Conservation (phyloP, 2,329 filamentous ascomycete species). For the Exophiala sp. region DNA sequence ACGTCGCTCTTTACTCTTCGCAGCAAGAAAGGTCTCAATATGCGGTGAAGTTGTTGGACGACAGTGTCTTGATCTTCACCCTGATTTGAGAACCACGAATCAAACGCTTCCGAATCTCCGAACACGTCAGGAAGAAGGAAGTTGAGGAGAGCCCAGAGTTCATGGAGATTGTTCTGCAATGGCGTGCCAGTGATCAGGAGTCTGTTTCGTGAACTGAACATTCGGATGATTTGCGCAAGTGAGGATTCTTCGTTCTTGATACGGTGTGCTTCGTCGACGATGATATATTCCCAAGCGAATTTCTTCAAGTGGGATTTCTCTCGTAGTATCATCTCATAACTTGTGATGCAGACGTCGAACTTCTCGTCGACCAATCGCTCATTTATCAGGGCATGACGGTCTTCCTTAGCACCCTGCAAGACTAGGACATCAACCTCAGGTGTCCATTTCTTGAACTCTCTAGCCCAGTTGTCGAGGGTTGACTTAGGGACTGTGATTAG, state of each 20-base stretch:
- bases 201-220: slow-evolving; percentile 93
- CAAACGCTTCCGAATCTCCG: slow-evolving; percentile 92
- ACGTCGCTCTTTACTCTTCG: slow-evolving; percentile 97
- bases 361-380: slow-evolving; percentile 89
- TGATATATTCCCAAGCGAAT: slow-evolving; percentile 99
- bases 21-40: slow-evolving; percentile 87
- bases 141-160: slow-evolving; percentile 95
- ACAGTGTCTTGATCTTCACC: slow-evolving; percentile 90
- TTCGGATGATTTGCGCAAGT: slow-evolving; percentile 88
- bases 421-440: slow-evolving; percentile 93
- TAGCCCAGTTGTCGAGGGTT: slow-evolving; percentile 96
- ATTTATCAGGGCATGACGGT: slow-evolving; percentile 81
- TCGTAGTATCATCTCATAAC: slow-evolving; percentile 96
- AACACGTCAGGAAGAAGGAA: slow-evolving; percentile 98
- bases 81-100: slow-evolving; percentile 95
- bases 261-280: slow-evolving; percentile 95
- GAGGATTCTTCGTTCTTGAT: slow-evolving; percentile 99
- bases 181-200: slow-evolving; percentile 95
- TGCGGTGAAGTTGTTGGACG: slow-evolving; percentile 90
- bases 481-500: slow-evolving; percentile 92
- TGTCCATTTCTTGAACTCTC: slow-evolving; percentile 91
- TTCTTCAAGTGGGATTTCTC: slow-evolving; percentile 95
- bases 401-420: slow-evolving; percentile 91
- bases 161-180: slow-evolving; percentile 95
- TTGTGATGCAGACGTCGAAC: slow-evolving; percentile 97